These are phyloP conservation scores for Calonectria pauciramosa DNA, from an alignment of 2,329 filamentous ascomycete species.

Conservation along the genomic window DNA sequence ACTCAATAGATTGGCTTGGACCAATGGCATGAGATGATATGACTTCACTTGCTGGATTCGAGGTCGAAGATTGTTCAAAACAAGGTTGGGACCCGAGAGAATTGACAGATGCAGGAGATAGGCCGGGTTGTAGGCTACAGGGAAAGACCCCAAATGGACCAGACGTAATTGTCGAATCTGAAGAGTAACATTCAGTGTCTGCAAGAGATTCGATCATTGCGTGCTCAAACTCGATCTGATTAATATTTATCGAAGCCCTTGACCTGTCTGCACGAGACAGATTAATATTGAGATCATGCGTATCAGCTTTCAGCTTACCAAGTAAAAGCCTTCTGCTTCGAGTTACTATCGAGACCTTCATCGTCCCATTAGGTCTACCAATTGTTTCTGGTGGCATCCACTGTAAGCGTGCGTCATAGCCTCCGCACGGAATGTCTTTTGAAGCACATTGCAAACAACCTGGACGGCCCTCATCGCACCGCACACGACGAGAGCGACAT, in stretches of 20 bases:
- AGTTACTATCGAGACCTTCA: neutral
- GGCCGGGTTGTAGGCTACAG: neutral
- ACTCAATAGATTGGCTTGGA: neutral
- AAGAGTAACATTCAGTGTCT: neutral
- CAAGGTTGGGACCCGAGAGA: neutral
- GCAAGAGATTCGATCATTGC: neutral
- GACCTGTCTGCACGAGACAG: neutral
- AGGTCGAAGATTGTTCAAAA: neutral
- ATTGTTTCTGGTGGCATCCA: conserved; percentile 37
- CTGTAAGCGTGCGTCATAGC: conserved; percentile 47
- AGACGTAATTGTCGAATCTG: neutral
- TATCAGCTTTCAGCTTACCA: neutral
- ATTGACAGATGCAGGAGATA: neutral
- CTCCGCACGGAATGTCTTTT: conserved; percentile 47
- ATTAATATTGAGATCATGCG: neutral
- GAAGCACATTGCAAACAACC: conserved; percentile 37
- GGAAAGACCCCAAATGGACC: neutral
- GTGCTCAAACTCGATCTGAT: neutral
- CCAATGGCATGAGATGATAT: too few species aligned
- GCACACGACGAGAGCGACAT: conserved; percentile 39
- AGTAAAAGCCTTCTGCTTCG: neutral
- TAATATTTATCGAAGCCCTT: neutral
- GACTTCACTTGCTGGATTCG: too few species aligned
- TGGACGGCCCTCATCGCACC: conserved; percentile 41
- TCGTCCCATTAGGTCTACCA: neutral